Percentiles rank a stretch among this genome's conserved stretches.
phyloP scores from a whole-genome alignment of 2,329 filamentous ascomycete genomes.

The Bipolaris cookei region DNA sequence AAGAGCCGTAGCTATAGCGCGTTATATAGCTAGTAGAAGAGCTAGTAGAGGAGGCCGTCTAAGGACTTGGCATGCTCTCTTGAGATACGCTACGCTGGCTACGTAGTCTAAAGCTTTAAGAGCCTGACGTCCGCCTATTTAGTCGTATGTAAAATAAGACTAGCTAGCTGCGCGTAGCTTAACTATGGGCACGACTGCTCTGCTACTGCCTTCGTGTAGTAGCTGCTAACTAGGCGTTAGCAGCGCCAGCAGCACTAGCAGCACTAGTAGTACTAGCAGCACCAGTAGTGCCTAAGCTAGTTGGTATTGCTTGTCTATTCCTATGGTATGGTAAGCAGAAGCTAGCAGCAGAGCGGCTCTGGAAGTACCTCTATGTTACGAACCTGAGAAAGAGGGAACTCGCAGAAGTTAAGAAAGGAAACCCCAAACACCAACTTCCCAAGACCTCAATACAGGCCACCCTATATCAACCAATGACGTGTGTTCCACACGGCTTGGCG shows the following conservation, averaged over 20 bases:
- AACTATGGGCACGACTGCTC: not conserved
- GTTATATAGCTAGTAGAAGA: not conserved
- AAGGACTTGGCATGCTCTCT: not conserved
- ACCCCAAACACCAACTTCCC: no score
- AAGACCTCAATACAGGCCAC: not conserved
- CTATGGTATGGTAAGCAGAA: not conserved
- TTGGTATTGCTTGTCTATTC: not conserved
- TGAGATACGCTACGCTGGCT: not conserved
- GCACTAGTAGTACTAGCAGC: no score
- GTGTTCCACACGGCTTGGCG: not conserved
- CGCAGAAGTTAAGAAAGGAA: no score
- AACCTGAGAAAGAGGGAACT: no score
- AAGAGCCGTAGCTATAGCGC: not conserved
- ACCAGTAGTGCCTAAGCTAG: not conserved
- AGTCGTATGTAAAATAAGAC: not conserved
- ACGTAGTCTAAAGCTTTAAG: not conserved
- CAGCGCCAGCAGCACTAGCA: no score
- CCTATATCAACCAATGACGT: not conserved
- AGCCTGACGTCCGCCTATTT: not conserved
- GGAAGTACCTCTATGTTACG: not conserved
- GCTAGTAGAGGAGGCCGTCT: not conserved
- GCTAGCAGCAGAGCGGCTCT: not conserved
- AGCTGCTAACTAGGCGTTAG: slow-evolving; percentile 2
- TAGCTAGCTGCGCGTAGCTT: not conserved
- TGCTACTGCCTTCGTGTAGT: slow-evolving; percentile 6